phyloP scores from a whole-genome alignment of 495 filamentous ascomycete genomes.

The Aspergillus wentii region DNA sequence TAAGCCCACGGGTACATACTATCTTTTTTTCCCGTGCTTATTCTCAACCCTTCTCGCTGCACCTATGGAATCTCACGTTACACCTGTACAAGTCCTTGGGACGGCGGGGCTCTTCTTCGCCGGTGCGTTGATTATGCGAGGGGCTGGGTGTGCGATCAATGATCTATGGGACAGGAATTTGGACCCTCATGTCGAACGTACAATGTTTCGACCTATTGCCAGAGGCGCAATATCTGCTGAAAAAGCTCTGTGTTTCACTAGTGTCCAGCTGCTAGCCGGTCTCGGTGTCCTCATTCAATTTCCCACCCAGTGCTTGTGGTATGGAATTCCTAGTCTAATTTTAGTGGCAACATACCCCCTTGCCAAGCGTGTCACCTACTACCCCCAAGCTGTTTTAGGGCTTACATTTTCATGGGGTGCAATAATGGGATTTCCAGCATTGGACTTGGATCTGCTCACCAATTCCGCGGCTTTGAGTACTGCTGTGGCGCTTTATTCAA shows the following conservation, averaged over 20 bases:
- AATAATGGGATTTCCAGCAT: conserved; percentile 90
- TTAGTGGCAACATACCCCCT: conserved; percentile 84
- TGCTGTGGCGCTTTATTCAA: conserved; percentile 72
- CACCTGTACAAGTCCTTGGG: conserved; percentile 59
- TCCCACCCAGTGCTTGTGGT: conserved; percentile 76
- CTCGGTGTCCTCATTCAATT: conserved; percentile 83
- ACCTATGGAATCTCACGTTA: conserved; percentile 43
- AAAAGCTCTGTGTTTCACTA: conserved; percentile 75
- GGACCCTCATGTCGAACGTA: conserved; percentile 85
- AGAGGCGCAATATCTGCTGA: conserved; percentile 73
- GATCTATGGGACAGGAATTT: conserved; percentile 95
- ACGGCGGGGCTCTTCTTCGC: conserved; percentile 76
- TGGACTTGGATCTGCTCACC: conserved; percentile 73
- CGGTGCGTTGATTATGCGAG: conserved; percentile 92
- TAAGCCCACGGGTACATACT: conserved; percentile 92
- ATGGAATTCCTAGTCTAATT: conserved; percentile 77
- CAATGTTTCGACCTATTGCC: conserved; percentile 83
- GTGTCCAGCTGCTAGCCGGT: conserved; percentile 73
- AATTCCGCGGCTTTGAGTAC: conserved; percentile 61
- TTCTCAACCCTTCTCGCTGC: conserved; percentile 71
- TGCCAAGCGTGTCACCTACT: conserved; percentile 90
- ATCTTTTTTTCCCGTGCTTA: conserved; percentile 91
- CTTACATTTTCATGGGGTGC: conserved; percentile 97
- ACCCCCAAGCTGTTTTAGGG: conserved; percentile 88
- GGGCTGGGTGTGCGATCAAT: conserved; percentile 97